Evolutionary conservation across 805 yeast genomes (phyloP).

Genomic region (Sugiyamaella chiloensis): DNA sequence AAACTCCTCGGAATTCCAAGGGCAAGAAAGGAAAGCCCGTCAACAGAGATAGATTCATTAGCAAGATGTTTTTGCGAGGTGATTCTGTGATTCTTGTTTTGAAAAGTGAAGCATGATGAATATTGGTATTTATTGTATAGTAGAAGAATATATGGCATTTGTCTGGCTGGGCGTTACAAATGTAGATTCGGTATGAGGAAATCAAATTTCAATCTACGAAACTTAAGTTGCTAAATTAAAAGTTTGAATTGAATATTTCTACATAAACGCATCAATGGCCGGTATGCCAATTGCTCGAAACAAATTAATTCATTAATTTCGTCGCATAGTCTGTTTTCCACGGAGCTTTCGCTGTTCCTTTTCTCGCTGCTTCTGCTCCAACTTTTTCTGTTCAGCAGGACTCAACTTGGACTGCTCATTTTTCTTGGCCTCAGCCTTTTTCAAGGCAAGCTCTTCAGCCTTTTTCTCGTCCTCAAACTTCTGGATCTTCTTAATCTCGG

Average conservation of each 20-base stretch:
- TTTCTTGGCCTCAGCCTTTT: slow-evolving; percentile 52
- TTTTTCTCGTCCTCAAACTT: slow-evolving; percentile 63
- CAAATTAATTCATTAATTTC: not conserved
- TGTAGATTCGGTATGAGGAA: too few species aligned
- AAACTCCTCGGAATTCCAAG: slow-evolving; percentile 53
- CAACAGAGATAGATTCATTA: slow-evolving; percentile 72
- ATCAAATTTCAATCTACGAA: too few species aligned
- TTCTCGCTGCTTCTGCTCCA: slow-evolving; percentile 73
- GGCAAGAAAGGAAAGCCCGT: slow-evolving; percentile 70
- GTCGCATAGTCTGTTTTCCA: slow-evolving; percentile 21
- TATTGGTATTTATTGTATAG: too few species aligned
- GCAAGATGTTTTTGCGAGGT: slow-evolving; percentile 90
- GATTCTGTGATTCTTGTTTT: slow-evolving; percentile 88
- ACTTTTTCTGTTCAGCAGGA: slow-evolving; percentile 75
- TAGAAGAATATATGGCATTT: not conserved
- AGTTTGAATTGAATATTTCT: too few species aligned
- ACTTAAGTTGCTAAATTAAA: too few species aligned
- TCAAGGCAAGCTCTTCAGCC: slow-evolving; percentile 65
- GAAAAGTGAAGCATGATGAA: slow-evolving; percentile 20
- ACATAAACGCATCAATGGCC: too few species aligned
- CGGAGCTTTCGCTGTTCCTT: slow-evolving; percentile 71
- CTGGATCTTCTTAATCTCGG: slow-evolving; percentile 64
- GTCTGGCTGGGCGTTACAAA: slow-evolving; percentile 9
- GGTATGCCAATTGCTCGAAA: too few species aligned
- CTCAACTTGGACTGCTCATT: slow-evolving; percentile 62